phyloP scores from a whole-genome alignment of 2,329 filamentous ascomycete species.

The Acrocalymma vagum region DNA sequence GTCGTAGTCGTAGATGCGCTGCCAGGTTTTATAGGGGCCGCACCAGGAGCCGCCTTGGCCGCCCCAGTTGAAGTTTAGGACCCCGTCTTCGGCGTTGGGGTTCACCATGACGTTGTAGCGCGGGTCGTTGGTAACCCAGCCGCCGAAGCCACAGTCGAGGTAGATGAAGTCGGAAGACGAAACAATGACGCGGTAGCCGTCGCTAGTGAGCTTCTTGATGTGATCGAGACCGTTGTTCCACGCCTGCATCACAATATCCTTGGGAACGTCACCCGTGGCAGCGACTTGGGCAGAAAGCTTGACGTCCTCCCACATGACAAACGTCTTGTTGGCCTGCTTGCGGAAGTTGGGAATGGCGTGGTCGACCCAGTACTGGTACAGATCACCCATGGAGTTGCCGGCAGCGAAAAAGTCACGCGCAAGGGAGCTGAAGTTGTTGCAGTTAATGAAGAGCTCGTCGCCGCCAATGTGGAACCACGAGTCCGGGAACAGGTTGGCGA shows the following conservation, averaged over 20 bases:
- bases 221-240: slow-evolving; percentile 64
- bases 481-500: slow-evolving; percentile 61
- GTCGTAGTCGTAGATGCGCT: slow-evolving; percentile 68
- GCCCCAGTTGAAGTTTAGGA: slow-evolving; percentile 63
- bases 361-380: slow-evolving; percentile 65
- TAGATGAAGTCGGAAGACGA: slow-evolving; percentile 65
- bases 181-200: slow-evolving; percentile 65
- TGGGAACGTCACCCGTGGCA: slow-evolving; percentile 58
- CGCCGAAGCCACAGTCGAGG: slow-evolving; percentile 65
- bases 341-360: slow-evolving; percentile 61
- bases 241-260: slow-evolving; percentile 61
- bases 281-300: slow-evolving; percentile 51
- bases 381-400: slow-evolving; percentile 60
- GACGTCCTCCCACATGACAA: slow-evolving; percentile 68
- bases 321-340: slow-evolving; percentile 54
- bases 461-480: slow-evolving; percentile 65
- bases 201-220: slow-evolving; percentile 59
- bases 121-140: slow-evolving; percentile 63
- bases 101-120: slow-evolving; percentile 65
- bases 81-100: slow-evolving; percentile 51
- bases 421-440: slow-evolving; percentile 65
- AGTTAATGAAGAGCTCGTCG: slow-evolving; percentile 64
- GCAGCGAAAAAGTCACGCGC: slow-evolving; percentile 60
- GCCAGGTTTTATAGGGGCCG: slow-evolving; percentile 67
- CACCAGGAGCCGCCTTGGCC: slow-evolving; percentile 65